Conservation (phyloP, 495 filamentous ascomycete species). For the Achaetomiella virescens region DNA sequence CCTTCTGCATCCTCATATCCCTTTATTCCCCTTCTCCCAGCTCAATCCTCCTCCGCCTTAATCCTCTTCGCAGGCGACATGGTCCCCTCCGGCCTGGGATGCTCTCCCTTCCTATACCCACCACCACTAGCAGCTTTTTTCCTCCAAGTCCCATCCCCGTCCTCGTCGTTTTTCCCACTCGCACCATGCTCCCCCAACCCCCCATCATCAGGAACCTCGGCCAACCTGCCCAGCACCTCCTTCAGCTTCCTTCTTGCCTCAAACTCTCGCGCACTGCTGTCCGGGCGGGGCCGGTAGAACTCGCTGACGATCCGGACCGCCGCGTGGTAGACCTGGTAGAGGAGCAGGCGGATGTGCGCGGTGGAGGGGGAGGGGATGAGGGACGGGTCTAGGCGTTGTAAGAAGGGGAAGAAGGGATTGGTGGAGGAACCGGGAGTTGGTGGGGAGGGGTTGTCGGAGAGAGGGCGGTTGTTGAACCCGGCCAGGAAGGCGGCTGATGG, state of each 20-base stretch:
- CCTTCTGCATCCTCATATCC: not conserved
- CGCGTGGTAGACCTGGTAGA: constrained; percentile 47
- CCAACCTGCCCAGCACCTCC: constrained; percentile 27
- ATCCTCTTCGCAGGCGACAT: constrained; percentile 31
- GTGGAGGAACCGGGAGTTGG: not conserved
- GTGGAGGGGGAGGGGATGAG: constrained; percentile 35
- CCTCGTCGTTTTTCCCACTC: too few relatives aligned
- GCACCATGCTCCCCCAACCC: too few relatives aligned
- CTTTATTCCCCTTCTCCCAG: not conserved
- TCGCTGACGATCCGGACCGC: constrained; percentile 39
- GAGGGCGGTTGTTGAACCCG: constrained; percentile 16
- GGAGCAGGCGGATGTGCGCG: constrained; percentile 32
- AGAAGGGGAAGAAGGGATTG: not conserved
- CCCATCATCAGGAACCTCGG: constrained; percentile 32
- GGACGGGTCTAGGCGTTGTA: constrained; percentile 8
- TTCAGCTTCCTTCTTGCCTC: constrained; percentile 41
- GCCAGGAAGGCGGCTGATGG: constrained; percentile 40
- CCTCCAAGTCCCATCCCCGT: too few relatives aligned
- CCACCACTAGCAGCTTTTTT: constrained; percentile 34
- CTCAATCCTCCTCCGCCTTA: constrained; percentile 9
- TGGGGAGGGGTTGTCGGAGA: not conserved
- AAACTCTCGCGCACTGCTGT: constrained; percentile 41
- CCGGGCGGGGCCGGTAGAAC: constrained; percentile 41
- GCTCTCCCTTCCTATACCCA: constrained; percentile 23
- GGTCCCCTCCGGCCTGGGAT: constrained; percentile 27